Percentiles rank a stretch among this genome's conserved stretches.
Evolutionary conservation across 805 yeast species (phyloP).

Genomic region (Brettanomyces bruxellensis): DNA sequence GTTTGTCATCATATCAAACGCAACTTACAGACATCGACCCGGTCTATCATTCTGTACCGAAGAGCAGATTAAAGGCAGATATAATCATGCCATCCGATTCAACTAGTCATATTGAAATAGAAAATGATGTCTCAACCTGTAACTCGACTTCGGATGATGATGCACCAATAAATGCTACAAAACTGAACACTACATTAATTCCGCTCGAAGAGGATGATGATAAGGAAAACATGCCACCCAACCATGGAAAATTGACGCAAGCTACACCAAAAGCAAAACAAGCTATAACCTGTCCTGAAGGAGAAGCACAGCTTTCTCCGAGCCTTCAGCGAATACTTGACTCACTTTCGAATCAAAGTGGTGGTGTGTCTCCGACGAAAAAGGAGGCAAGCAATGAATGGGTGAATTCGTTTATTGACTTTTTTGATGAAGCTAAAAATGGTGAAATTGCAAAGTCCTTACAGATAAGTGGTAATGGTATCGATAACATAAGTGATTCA

Average conservation of each 20-base stretch:
- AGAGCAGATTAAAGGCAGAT: not conserved
- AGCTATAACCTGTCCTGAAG: constrained; percentile 11
- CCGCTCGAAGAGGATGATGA: constrained; percentile 36
- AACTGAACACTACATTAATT: constrained; percentile 44
- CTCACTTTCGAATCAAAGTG: constrained; percentile 17
- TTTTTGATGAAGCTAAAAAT: constrained; percentile 20
- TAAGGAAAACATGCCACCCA: constrained; percentile 19
- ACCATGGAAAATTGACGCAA: not conserved
- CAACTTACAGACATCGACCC: constrained; percentile 22
- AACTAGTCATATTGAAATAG: not conserved
- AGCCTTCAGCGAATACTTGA: constrained; percentile 25
- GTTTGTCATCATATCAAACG: constrained; percentile 1
- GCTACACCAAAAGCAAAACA: not conserved
- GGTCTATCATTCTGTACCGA: constrained; percentile 6
- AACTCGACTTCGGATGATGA: constrained; percentile 34
- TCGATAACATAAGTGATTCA: not conserved
- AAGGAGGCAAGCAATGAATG: constrained; percentile 18
- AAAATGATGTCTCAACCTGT: constrained; percentile 28
- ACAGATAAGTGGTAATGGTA: not conserved
- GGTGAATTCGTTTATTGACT: constrained; percentile 17
- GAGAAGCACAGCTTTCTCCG: constrained; percentile 25
- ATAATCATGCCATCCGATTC: not conserved
- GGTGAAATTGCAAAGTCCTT: constrained; percentile 8
- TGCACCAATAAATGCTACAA: constrained; percentile 36
- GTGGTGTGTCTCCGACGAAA: constrained; percentile 19